Conservation (phyloP, 768 basidiomycete genomes). For the Lactarius sp. region DNA sequence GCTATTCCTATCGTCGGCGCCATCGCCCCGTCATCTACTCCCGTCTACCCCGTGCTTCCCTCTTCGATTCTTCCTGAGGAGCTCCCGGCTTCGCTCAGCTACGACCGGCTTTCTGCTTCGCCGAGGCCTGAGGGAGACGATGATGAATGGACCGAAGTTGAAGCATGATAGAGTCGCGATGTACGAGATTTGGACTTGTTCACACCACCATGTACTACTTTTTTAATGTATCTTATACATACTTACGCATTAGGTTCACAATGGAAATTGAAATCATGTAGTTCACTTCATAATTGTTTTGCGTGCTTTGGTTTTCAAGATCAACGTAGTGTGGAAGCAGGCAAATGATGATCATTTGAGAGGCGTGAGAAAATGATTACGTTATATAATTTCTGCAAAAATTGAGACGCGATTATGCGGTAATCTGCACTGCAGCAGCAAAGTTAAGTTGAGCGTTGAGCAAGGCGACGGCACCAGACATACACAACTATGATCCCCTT, state of each 20-base stretch:
- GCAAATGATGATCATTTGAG: no score
- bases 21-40: constrained; percentile 8
- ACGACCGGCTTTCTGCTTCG: not conserved
- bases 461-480: constrained; percentile 6
- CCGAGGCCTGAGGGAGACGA: not conserved
- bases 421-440: no score
- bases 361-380: constrained; percentile 14
- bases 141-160: constrained; percentile 13
- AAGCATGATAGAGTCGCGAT: not conserved
- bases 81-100: not conserved
- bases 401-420: constrained; percentile 1
- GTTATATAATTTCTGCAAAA: not conserved
- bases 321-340: no score
- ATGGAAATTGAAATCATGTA: no score
- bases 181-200: not conserved
- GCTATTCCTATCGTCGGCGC: not conserved
- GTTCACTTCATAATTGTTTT: no score
- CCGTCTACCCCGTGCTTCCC: not conserved
- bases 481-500: constrained; percentile 32
- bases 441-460: no score
- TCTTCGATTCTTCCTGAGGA: not conserved
- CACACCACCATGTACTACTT: not conserved
- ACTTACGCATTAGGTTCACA: no score
- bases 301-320: no score
- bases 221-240: not conserved